Base-by-base conservation (phyloP, 345 rosid genomes). In the Toxicodendron radicans region DNA sequence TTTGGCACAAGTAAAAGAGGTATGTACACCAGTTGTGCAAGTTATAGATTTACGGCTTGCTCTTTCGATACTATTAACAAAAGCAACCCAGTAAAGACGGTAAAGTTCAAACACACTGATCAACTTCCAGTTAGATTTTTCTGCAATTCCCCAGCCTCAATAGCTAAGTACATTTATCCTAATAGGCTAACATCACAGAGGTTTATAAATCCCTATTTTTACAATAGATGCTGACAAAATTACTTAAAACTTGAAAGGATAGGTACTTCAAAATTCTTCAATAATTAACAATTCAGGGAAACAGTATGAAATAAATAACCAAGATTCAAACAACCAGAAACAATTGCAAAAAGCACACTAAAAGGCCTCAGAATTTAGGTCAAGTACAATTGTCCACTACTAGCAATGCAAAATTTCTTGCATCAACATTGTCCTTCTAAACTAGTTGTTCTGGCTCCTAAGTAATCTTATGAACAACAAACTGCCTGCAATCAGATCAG, bases 401-500 rank as follows among this genome's bases (percentile, higher is more conserved):
- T 70, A 58, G 33, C 56, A 43, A 43, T 46, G 35, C 74, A 23
- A 20, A 56, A 53, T 17, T 7, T 38, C 12, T 24, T 2, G 38
- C 4, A 14, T 57, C 38, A 56, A 27, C 13, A 0, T 0, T 30
- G 13, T 33, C 66, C 48, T 43, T 23, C 12, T 38, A 46, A 71
- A 27, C 41, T 24, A 33, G 16, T 38, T 71, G 21, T 71, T 45
- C 24, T 21, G 0, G 2, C 52, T 48, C 46, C 5, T 12, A 8
- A 48, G 14, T 49, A 48, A 24, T n/a, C 58, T 24, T 58, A 16
- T 66, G 70, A 66, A 48, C 38, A 7, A 27, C 58, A 23, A 65
- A 49, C 65, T 27, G 18, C 66, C 58, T 27, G 58, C 66, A 59
- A 71, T 66, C 64, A 59, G 57, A 71, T 27, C 60, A 17, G 10